A percentile compares a stretch with the other conserved stretches of the same genome.
phyloP scores from a whole-genome alignment of 306 rosid species.

The Oemleria cerasiformis region DNA sequence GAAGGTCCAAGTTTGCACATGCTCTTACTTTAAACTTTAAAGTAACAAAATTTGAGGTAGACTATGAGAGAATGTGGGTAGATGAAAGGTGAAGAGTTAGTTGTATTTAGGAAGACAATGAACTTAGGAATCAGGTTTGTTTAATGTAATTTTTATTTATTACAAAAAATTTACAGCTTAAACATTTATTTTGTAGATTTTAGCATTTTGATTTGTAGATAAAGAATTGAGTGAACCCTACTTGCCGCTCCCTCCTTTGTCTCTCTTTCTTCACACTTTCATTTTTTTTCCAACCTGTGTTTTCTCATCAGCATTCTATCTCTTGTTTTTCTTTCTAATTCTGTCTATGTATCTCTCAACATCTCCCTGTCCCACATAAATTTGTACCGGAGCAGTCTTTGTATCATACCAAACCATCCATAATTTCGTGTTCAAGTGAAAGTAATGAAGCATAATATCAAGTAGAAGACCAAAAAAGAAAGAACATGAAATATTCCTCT shows the following conservation, averaged over 20 bases:
- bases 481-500: no score
- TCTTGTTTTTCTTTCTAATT: neutral
- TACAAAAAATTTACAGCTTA: neutral
- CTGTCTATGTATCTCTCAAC: neutral
- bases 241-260: neutral
- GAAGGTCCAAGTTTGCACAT: neutral
- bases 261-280: neutral
- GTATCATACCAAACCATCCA: neutral
- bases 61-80: no score
- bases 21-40: neutral
- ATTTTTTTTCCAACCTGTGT: neutral
- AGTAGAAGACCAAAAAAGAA: no score
- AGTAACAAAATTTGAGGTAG: no score
- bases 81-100: neutral
- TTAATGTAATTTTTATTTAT: no score
- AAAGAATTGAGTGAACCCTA: neutral
- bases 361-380: neutral
- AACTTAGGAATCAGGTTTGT: no score
- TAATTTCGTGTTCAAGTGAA: neutral
- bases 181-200: neutral
- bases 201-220: neutral
- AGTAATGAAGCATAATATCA: neutral
- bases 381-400: neutral
- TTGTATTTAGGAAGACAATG: neutral
- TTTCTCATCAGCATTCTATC: neutral